phyloP scores from a whole-genome alignment of 441 rosid species.

The Croton setiger region DNA sequence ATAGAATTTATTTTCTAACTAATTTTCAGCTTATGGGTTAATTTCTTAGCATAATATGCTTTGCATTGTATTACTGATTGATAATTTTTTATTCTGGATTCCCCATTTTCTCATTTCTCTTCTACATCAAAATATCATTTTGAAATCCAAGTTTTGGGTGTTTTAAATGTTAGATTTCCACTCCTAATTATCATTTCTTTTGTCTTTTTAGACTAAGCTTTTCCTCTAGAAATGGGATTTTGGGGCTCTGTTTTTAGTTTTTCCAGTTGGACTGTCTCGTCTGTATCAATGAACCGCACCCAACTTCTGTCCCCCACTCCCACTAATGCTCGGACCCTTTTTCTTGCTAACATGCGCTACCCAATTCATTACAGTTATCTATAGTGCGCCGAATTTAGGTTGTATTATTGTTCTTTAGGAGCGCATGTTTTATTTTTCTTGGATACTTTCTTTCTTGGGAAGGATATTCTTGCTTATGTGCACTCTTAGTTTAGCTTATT shows the following conservation, averaged over 20 bases:
- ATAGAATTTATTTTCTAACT: neutral
- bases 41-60: neutral
- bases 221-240: neutral
- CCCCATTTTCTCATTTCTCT: neutral
- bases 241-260: neutral
- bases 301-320: slow-evolving; percentile 13
- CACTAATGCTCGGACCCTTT: neutral
- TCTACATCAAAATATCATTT: neutral
- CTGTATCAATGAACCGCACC: slow-evolving; percentile 5
- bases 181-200: neutral
- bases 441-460: slow-evolving; percentile 3
- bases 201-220: no score
- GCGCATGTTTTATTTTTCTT: slow-evolving; percentile 1
- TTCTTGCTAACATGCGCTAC: slow-evolving; percentile 10
- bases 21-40: neutral
- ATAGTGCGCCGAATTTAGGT: slow-evolving; percentile 1
- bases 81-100: neutral
- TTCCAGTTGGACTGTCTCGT: neutral
- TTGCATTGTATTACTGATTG: neutral
- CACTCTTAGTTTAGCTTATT: slow-evolving; percentile 10
- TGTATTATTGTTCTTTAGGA: neutral
- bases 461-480: slow-evolving; percentile 14
- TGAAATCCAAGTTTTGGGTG: neutral
- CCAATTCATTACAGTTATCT: slow-evolving; percentile 5
- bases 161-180: neutral